Evolutionary conservation across 2,329 filamentous ascomycete genomes (phyloP).

Genomic region (Trichothecium roseum): DNA sequence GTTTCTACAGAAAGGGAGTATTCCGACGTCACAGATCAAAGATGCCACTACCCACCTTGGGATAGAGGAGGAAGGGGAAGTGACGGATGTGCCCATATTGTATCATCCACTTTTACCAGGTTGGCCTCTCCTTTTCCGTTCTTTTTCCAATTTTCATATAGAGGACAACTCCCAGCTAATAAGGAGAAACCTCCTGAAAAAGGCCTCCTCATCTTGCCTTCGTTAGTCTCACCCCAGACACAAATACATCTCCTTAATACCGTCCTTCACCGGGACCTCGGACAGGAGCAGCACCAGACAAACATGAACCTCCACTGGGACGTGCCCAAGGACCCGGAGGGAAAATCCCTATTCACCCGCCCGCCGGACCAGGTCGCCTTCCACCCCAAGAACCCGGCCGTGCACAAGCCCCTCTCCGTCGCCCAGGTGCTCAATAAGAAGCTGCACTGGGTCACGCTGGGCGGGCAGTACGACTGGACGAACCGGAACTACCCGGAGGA

Average conservation of each 20-base stretch:
- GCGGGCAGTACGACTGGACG: conserved; percentile 96
- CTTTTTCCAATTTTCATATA: neutral
- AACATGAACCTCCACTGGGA: conserved; percentile 83
- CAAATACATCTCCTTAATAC: conserved; percentile 63
- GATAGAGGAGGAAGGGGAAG: conserved; percentile 17
- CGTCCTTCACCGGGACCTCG: conserved; percentile 68
- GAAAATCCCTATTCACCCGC: conserved; percentile 44
- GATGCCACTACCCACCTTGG: conserved; percentile 32
- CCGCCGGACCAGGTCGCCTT: conserved; percentile 32
- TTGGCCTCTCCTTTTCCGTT: too few relatives aligned
- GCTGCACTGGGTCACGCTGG: conserved; percentile 87
- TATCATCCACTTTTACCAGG: conserved; percentile 59
- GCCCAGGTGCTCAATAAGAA: conserved; percentile 65
- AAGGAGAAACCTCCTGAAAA: conserved; percentile 5
- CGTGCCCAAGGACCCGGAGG: conserved; percentile 31
- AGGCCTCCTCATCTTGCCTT: conserved; percentile 75
- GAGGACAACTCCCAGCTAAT: neutral
- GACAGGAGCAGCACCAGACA: conserved; percentile 64
- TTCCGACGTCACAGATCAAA: conserved; percentile 30
- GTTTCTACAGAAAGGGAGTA: conserved; percentile 34
- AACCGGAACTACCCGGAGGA: conserved; percentile 63
- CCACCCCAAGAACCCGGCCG: conserved; percentile 54
- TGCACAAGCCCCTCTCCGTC: conserved; percentile 67
- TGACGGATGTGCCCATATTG: conserved; percentile 41
- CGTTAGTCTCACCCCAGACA: conserved; percentile 56